Conservation (phyloP, 2,329 filamentous ascomycete genomes). For the Escovopsis weberi region DNA sequence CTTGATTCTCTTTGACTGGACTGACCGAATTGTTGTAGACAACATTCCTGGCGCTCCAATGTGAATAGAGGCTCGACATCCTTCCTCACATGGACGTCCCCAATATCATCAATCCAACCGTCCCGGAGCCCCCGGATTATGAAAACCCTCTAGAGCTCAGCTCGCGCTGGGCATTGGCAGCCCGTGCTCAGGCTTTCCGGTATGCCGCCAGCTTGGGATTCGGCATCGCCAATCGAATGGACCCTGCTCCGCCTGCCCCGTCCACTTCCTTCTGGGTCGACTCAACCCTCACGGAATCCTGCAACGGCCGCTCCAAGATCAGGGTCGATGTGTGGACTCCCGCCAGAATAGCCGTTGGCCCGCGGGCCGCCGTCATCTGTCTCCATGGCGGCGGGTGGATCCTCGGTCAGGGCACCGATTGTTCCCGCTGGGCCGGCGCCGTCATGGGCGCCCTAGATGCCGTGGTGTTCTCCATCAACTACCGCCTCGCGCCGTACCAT, state of each 20-base stretch:
- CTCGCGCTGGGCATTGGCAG: conserved; percentile 28
- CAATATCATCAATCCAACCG: conserved; percentile 15
- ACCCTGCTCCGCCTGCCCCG: conserved; percentile 24
- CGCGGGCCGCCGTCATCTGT: conserved; percentile 44
- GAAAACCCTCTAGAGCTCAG: conserved; percentile 29
- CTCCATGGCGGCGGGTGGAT: conserved; percentile 57
- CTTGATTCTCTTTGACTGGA: no score
- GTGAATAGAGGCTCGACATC: neutral
- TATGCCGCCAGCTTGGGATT: conserved; percentile 30
- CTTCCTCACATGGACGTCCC: conserved; percentile 12
- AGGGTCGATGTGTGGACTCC: conserved; percentile 33
- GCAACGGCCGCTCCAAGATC: conserved; percentile 23
- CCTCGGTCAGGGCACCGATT: conserved; percentile 46
- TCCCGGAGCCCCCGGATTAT: conserved; percentile 22
- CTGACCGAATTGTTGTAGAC: no score
- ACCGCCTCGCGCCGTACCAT: conserved; percentile 50
- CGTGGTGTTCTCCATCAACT: conserved; percentile 50
- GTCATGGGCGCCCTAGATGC: conserved; percentile 38
- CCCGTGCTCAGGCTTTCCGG: conserved; percentile 28
- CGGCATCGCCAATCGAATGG: conserved; percentile 26
- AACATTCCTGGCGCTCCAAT: no score
- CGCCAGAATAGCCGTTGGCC: conserved; percentile 17
- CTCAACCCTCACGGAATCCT: conserved; percentile 23
- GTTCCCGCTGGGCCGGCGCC: conserved; percentile 43
- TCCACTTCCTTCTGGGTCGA: conserved; percentile 27